phyloP scores from a whole-genome alignment of 192 early-diverging fungal species.

The Umbelopsis vinacea region DNA sequence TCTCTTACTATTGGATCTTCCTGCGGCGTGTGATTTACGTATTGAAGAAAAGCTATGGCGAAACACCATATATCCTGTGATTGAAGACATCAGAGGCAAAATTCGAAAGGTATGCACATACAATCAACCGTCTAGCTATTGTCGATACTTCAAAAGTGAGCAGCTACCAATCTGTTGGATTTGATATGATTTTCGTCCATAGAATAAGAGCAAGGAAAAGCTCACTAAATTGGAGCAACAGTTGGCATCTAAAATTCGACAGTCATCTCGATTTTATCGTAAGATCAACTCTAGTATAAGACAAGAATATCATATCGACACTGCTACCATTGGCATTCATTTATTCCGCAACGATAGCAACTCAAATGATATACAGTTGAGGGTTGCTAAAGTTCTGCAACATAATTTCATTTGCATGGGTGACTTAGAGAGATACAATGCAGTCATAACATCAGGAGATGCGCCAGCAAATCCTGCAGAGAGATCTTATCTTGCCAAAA shows the following conservation, averaged over 20 bases:
- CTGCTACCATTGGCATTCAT: constrained; percentile 52
- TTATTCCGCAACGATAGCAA: constrained; percentile 28
- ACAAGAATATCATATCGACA: constrained; percentile 50
- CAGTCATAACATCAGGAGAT: constrained; percentile 9
- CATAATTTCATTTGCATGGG: constrained; percentile 58
- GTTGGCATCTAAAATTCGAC: constrained; percentile 40
- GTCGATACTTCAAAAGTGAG: neutral
- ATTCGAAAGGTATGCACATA: constrained; percentile 48
- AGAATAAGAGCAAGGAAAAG: constrained; percentile 41
- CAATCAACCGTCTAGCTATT: neutral
- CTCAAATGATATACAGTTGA: constrained; percentile 16
- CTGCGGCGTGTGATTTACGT: constrained; percentile 50
- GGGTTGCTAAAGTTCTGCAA: constrained; percentile 48
- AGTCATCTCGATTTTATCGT: constrained; percentile 59
- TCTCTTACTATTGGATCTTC: constrained; percentile 48
- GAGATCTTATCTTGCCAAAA: constrained; percentile 26
- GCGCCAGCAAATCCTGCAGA: neutral
- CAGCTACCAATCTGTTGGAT: neutral
- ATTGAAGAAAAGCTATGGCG: constrained; percentile 65
- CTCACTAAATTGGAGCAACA: constrained; percentile 36
- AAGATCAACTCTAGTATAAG: constrained; percentile 52
- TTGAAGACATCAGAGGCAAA: constrained; percentile 54
- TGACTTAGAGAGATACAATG: constrained; percentile 59
- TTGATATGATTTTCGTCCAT: neutral
- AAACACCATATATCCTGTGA: constrained; percentile 57